Conservation (phyloP, 768 basidiomycete species). For the Suillus alpinus region DNA sequence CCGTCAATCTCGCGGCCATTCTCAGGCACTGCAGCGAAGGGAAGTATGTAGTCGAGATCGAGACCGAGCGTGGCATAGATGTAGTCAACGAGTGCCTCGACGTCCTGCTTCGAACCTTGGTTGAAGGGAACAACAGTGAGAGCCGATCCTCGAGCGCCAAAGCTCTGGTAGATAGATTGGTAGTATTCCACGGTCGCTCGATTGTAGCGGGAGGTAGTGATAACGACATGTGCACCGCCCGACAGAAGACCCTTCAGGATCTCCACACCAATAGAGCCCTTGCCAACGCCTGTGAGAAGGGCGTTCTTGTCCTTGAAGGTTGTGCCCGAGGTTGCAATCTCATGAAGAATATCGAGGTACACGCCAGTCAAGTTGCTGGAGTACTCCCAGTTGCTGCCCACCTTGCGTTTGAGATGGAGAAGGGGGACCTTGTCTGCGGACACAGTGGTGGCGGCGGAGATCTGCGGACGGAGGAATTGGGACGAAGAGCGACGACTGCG, state of each 20-base stretch:
- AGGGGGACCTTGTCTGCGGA: slow-evolving; percentile 89
- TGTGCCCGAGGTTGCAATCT: slow-evolving; percentile 97
- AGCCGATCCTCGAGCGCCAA: slow-evolving; percentile 93
- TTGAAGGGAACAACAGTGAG: slow-evolving; percentile 99
- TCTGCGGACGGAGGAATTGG: slow-evolving; percentile 92
- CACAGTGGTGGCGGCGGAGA: slow-evolving; percentile 68
- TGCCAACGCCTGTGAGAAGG: slow-evolving; percentile 94
- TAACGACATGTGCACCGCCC: slow-evolving; percentile 93
- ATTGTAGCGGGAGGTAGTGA: slow-evolving; percentile 97
- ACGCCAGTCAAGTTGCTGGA: slow-evolving; percentile 94
- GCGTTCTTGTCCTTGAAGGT: slow-evolving; percentile 99
- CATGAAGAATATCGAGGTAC: slow-evolving; percentile 95
- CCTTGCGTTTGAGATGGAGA: slow-evolving; percentile 94
- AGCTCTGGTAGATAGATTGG: slow-evolving; percentile 94
- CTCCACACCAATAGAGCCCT: slow-evolving; percentile 96
- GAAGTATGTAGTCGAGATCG: slow-evolving; percentile 97
- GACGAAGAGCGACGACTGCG: slow-evolving; percentile 90
- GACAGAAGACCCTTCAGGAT: slow-evolving; percentile 95
- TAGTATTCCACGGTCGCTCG: slow-evolving; percentile 97
- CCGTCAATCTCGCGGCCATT: slow-evolving; percentile 98
- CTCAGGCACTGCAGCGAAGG: slow-evolving; percentile 97
- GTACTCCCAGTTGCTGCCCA: slow-evolving; percentile 94
- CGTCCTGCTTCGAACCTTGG: slow-evolving; percentile 97
- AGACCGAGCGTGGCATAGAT: slow-evolving; percentile 94
- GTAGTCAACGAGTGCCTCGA: slow-evolving; percentile 96